A percentile compares a stretch with the other conserved stretches of the same genome.
Conservation (phyloP, 345 rosid species). For the Microthlaspi erraticum region DNA sequence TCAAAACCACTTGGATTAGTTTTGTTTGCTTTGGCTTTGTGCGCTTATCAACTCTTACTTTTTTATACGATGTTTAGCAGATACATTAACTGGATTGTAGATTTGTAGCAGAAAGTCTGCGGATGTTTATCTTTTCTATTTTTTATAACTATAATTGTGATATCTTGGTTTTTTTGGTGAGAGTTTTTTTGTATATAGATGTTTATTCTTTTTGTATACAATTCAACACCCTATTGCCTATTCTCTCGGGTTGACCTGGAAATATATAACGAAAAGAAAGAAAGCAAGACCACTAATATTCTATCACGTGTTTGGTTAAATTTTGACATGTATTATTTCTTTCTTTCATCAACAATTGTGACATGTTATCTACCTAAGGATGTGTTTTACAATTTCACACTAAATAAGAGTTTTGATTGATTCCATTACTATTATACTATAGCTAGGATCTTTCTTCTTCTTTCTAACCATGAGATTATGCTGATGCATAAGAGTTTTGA, state of each 20-base stretch:
- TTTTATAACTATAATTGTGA: background rate
- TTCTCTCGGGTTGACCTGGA: conserved; percentile 25
- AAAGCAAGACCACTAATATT: conserved; percentile 18
- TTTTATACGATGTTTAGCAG: background rate
- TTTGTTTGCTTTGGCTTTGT: too few relatives aligned
- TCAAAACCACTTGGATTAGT: background rate
- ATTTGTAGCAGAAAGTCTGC: conserved; percentile 6
- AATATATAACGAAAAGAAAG: conserved; percentile 8
- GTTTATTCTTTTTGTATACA: background rate
- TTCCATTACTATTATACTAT: too few relatives aligned
- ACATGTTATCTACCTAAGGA: conserved; percentile 3
- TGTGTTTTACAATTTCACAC: conserved; percentile 18
- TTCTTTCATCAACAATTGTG: background rate
- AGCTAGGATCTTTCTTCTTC: too few relatives aligned
- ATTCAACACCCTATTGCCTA: conserved; percentile 3
- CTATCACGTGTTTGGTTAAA: conserved; percentile 28
- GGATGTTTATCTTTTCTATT: conserved; percentile 2
- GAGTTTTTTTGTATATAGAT: background rate
- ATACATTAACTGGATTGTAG: conserved; percentile 8
- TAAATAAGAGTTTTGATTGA: background rate
- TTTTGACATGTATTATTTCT: background rate
- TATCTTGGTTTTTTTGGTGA: background rate
- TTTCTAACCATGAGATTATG: too few relatives aligned
- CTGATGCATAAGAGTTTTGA: too few relatives aligned
- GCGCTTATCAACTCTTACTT: conserved; percentile 4